Conservation (phyloP, 345 rosid species). For the Crucihimalaya himalaica region DNA sequence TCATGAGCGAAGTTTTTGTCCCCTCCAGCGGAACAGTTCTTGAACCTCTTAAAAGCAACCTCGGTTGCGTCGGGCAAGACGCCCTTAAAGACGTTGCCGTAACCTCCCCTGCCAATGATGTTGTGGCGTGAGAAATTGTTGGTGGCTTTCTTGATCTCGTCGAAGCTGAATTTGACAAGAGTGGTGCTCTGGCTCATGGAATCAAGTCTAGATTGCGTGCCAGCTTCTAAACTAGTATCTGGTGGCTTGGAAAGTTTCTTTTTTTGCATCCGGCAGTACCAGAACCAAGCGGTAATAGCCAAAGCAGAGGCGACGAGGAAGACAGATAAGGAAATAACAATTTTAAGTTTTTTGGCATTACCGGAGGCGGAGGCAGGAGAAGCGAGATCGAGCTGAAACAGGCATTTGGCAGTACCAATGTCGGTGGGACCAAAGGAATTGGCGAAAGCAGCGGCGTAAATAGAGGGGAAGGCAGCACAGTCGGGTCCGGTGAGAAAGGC, state of each 20-base stretch:
- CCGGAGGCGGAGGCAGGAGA: slow-evolving; percentile 18
- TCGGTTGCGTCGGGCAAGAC: slow-evolving; percentile 63
- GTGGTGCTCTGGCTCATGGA: slow-evolving; percentile 71
- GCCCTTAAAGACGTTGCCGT: slow-evolving; percentile 86
- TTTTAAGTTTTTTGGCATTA: slow-evolving; percentile 35
- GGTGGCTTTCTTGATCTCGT: slow-evolving; percentile 79
- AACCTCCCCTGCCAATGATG: slow-evolving; percentile 84
- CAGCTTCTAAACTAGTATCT: slow-evolving; percentile 38
- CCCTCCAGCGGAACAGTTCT: slow-evolving; percentile 82
- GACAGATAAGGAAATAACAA: slow-evolving; percentile 39
- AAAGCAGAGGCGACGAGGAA: slow-evolving; percentile 42
- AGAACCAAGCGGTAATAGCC: slow-evolving; percentile 43
- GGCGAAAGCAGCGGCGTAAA: slow-evolving; percentile 73
- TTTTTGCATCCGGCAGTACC: slow-evolving; percentile 50
- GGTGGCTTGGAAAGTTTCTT: slow-evolving; percentile 29
- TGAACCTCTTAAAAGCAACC: slow-evolving; percentile 92
- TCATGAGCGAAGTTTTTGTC: slow-evolving; percentile 74
- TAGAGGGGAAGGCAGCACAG: slow-evolving; percentile 58
- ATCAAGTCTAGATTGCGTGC: slow-evolving; percentile 49
- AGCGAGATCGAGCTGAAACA: slow-evolving; percentile 54
- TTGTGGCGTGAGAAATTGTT: slow-evolving; percentile 67
- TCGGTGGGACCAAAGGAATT: slow-evolving; percentile 71
- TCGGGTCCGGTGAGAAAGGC: slow-evolving; percentile 51
- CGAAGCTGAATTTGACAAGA: slow-evolving; percentile 60
- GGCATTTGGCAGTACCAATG: slow-evolving; percentile 58